phyloP scores from a whole-genome alignment of 164 flowering plant genomes.

The Tinospora cordifolia region DNA sequence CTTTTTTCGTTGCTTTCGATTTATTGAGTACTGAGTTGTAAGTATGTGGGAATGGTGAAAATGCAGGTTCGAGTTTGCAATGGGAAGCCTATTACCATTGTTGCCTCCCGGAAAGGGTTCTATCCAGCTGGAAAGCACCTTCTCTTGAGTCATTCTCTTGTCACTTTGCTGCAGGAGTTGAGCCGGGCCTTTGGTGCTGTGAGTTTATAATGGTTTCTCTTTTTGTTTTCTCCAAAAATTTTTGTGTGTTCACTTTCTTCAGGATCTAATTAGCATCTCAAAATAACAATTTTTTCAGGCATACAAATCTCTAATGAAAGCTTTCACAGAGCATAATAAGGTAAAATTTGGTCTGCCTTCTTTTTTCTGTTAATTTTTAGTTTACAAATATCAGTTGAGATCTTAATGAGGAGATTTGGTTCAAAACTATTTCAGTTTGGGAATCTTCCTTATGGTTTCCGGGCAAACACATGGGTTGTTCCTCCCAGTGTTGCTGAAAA shows the following conservation, averaged over 20 bases:
- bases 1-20: conserved; percentile 5
- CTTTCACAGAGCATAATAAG: conserved; percentile 85
- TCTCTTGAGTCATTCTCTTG: conserved; percentile 58
- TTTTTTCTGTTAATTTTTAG: too few relatives aligned
- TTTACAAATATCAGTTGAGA: not conserved
- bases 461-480: conserved; percentile 90
- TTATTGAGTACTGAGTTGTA: not conserved
- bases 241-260: not conserved
- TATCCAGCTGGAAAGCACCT: conserved; percentile 67
- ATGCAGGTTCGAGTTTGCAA: conserved; percentile 67
- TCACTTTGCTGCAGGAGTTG: conserved; percentile 60
- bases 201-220: conserved; percentile 22
- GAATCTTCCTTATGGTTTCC: conserved; percentile 89
- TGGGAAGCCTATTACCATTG: conserved; percentile 75
- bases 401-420: not conserved
- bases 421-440: conserved; percentile 64
- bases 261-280: not conserved
- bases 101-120: conserved; percentile 69
- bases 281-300: conserved; percentile 45
- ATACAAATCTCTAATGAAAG: conserved; percentile 77
- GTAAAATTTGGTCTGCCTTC: conserved; percentile 22
- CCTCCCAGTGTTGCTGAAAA: conserved; percentile 75
- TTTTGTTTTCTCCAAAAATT: not conserved
- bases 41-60: not conserved
- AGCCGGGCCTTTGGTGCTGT: conserved; percentile 72